Conservation (phyloP, 371 early-diverging fungal genomes). For the Mortierella sp. region DNA sequence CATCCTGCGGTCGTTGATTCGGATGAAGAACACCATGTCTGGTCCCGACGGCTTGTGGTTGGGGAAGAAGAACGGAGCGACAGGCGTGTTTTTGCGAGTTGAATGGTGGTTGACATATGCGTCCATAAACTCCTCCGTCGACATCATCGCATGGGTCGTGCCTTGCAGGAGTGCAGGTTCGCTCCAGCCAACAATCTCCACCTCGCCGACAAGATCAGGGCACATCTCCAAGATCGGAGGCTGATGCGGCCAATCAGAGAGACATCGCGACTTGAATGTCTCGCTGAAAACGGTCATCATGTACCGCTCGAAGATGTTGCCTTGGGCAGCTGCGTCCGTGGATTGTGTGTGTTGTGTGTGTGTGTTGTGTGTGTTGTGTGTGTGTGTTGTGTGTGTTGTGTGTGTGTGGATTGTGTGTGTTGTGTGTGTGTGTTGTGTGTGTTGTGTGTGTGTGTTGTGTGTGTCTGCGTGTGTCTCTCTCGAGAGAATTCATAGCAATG, state of each 20-base stretch:
- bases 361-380: too few relatives aligned
- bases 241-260: slow-evolving; percentile 36
- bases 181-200: slow-evolving; percentile 39
- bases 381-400: too few relatives aligned
- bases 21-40: slow-evolving; percentile 35
- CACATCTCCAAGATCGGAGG: slow-evolving; percentile 28
- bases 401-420: too few relatives aligned
- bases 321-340: too few relatives aligned
- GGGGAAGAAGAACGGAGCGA: slow-evolving; percentile 35
- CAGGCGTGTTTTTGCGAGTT: slow-evolving; percentile 25
- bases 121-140: slow-evolving; percentile 31
- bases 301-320: slow-evolving; percentile 30
- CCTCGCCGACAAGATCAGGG: slow-evolving; percentile 28
- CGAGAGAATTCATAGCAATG: too few relatives aligned
- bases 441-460: too few relatives aligned
- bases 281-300: slow-evolving; percentile 36
- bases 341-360: too few relatives aligned
- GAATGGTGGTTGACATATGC: slow-evolving; percentile 33
- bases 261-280: slow-evolving; percentile 27
- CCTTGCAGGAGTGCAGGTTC: slow-evolving; percentile 33
- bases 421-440: too few relatives aligned
- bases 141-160: slow-evolving; percentile 25
- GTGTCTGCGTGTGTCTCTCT: too few relatives aligned
- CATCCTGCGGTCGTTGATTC: slow-evolving; percentile 19
- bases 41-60: slow-evolving; percentile 31